Conservation (phyloP, 768 basidiomycete genomes). For the Auriscalpium vulgare region DNA sequence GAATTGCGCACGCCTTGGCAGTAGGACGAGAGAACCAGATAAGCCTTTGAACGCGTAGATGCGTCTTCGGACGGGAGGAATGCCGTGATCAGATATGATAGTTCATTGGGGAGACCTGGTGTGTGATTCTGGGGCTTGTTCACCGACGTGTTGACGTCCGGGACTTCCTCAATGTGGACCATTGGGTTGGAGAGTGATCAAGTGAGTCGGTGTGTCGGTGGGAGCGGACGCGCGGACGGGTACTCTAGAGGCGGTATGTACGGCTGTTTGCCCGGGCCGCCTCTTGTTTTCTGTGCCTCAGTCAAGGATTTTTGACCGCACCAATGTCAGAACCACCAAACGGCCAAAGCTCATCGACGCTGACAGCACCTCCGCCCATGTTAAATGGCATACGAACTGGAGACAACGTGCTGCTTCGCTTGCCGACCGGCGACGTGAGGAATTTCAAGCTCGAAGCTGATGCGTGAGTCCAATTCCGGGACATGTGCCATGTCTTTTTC, state of each 20-base stretch:
- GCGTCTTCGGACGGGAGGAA: slow-evolving; percentile 8
- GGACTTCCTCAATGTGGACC: slow-evolving; percentile 20
- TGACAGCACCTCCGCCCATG: neutral
- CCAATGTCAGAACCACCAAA: neutral
- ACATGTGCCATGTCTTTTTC: neutral
- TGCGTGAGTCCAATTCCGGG: slow-evolving; percentile 1
- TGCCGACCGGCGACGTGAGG: slow-evolving; percentile 77
- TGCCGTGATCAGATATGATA: slow-evolving; percentile 12
- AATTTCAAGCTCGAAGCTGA: slow-evolving; percentile 58
- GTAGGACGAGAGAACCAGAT: slow-evolving; percentile 58
- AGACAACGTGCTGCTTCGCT: slow-evolving; percentile 67
- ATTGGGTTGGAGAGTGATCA: neutral
- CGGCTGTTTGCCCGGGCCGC: neutral
- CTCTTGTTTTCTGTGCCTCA: neutral
- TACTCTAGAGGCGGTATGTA: neutral
- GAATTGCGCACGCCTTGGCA: slow-evolving; percentile 50
- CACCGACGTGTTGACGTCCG: slow-evolving; percentile 16
- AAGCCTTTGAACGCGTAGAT: slow-evolving; percentile 52
- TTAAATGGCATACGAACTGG: slow-evolving; percentile 45
- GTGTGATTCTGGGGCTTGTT: neutral
- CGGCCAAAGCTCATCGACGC: neutral
- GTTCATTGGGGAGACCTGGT: slow-evolving; percentile 14
- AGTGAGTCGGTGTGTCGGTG: neutral
- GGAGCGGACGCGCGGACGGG: too few relatives aligned
- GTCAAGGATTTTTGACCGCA: neutral